phyloP scores from a whole-genome alignment of 176 grass and related monocot species.

The Carex littledalei region DNA sequence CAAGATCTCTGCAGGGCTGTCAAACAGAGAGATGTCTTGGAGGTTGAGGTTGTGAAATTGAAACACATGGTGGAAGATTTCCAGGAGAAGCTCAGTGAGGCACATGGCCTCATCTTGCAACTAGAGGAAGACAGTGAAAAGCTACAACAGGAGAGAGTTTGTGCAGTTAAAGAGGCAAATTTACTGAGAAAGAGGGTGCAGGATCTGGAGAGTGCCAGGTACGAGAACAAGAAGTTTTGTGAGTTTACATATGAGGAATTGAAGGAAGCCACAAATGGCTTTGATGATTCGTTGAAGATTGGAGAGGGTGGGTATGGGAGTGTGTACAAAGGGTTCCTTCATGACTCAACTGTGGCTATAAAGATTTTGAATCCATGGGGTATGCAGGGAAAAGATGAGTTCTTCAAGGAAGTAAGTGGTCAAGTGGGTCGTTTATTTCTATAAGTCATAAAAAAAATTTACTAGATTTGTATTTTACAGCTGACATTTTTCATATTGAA shows the following conservation, averaged over 20 bases:
- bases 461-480: too few species aligned
- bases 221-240: conserved; percentile 24
- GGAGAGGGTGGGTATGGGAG: conserved; percentile 47
- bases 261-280: conserved; percentile 32
- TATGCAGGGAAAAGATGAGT: conserved; percentile 34
- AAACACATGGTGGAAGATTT: conserved; percentile 3
- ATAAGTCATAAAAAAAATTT: neutral
- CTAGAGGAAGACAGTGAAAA: conserved; percentile 17
- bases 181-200: conserved; percentile 13
- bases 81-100: conserved; percentile 17
- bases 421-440: neutral
- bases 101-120: conserved; percentile 13
- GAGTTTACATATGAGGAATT: conserved; percentile 34
- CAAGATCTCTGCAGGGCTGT: neutral
- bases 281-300: conserved; percentile 34
- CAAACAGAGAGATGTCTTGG: conserved; percentile 14
- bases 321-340: conserved; percentile 35
- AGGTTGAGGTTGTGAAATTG: conserved; percentile 3
- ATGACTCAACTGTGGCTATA: conserved; percentile 31
- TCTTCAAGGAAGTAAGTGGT: conserved; percentile 35
- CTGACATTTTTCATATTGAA: neutral
- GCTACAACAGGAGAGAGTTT: conserved; percentile 26
- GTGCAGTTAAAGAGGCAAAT: conserved; percentile 26
- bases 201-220: neutral
- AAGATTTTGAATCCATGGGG: conserved; percentile 38